Percentiles rank a stretch among this genome's conserved stretches.
Conservation (phyloP, 2,329 filamentous ascomycete species). For the Exophiala aquamarina region DNA sequence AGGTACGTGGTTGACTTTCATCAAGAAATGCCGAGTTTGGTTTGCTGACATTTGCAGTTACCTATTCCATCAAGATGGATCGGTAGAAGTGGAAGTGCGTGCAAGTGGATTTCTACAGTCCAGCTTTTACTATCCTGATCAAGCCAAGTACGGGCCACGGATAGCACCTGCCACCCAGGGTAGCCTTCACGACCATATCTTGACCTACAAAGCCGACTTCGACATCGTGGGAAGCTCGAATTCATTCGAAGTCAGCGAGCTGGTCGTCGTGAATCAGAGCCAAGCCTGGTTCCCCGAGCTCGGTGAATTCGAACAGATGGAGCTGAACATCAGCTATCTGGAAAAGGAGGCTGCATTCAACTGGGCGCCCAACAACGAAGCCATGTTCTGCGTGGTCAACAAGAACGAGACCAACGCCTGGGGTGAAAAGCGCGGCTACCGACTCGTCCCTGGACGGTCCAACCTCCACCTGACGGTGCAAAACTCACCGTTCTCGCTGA, state of each 20-base stretch:
- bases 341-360: conserved; percentile 38
- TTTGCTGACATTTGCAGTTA: conserved; percentile 31
- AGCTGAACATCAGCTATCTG: conserved; percentile 42
- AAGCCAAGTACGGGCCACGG: conserved; percentile 36
- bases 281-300: conserved; percentile 28
- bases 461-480: conserved; percentile 28
- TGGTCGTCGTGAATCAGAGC: conserved; percentile 33
- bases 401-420: conserved; percentile 37
- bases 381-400: conserved; percentile 40
- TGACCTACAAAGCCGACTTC: conserved; percentile 39
- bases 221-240: conserved; percentile 36
- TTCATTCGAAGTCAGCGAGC: conserved; percentile 40
- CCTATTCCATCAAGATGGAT: conserved; percentile 52
- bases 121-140: conserved; percentile 28
- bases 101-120: conserved; percentile 37
- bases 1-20: conserved; percentile 18
- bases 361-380: conserved; percentile 39
- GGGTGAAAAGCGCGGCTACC: conserved; percentile 41
- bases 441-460: conserved; percentile 37
- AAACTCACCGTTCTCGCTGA: conserved; percentile 18
- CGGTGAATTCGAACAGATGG: conserved; percentile 38
- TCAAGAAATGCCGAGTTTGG: no score
- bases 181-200: conserved; percentile 39
- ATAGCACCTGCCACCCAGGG: conserved; percentile 35
- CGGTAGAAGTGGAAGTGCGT: conserved; percentile 51